Base-by-base conservation (phyloP, 306 rosid species). In the Comarum palustre region DNA sequence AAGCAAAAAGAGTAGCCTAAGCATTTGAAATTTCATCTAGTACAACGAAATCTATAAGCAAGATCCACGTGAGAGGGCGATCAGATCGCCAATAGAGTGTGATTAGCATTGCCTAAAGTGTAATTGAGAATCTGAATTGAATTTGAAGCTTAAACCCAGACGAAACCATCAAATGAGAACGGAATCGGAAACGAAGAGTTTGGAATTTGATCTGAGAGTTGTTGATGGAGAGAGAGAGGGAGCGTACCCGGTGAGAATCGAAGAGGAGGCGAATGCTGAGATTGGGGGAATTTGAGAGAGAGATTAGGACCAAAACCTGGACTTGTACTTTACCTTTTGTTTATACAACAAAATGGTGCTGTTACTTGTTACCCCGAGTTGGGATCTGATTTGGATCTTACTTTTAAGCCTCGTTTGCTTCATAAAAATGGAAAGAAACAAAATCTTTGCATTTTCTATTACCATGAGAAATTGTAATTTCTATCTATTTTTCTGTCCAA, bases 41-140 rank as follows among this genome's bases (percentile, higher is more conserved):
- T 22, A 8, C 6, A 47, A 36, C 51, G 46, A 15, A 36, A 36
- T 36, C 31, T 29, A 29, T 29, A 29, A 39, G 42, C 48, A 45
- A 46, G 51, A 46, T 46, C 51, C 19, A 4, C n/a, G 6, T 69
- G 9, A 15, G 31, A 4, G 32, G 71, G 22, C 70, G 62, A 68
- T 63, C 66, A 71, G 84, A 87, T 77, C 68, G 63, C 10, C 22
- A 45, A 52, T 13, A 41, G 13, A 24, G 57, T 39, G 31, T 22
- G 9, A 25, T 59, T 27, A 59, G 31, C 52, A 59, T 36, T 39
- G 8, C 39, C 12, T 16, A 25, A 25, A 38, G 38, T 39, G 0
- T 3, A 27, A 34, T 6, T 58, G 31, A 25, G 22, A 43, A 25
- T 31, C 19, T 15, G 43, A 17, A 29, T 24, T 6, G 64, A 45